Evolutionary conservation across 2,329 filamentous ascomycete genomes (phyloP), one percentile per base, ranked within the genome.

Genomic region (Lachnellula subtilissima): DNA sequence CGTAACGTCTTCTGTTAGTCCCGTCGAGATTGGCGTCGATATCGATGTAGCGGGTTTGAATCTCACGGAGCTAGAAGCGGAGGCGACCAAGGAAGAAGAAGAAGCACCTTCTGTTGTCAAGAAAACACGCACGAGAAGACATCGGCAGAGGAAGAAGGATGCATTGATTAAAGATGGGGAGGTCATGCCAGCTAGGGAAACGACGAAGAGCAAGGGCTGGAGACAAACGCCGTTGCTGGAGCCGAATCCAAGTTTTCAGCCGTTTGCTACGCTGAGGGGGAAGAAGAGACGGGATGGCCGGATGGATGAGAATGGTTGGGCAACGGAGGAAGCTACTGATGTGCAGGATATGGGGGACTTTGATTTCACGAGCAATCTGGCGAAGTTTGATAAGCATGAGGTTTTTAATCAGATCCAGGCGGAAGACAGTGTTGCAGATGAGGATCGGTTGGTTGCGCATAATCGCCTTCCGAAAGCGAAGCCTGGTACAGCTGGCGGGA

Each of bases 331-430:
- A 67, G 92, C 93, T 22, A 97, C 91, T 0, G 94, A 97, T 69
- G 89, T 94, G 22, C 89, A 93, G 73, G 93, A 95, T 69, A 83
- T 94, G 78, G 90, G 89, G 11, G 94, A 97, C 59, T 97, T 97
- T 65, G 93, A 97, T 71, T 97, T 97, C 67, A 86, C 89, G 65
- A 86, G 85, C 53, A 91, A 91, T 62, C 78, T 97, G 35, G 92
- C 90, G 48, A 96, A 96, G 68, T 97, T 97, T 66, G 92, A 97
- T 76, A 97, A 97, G 75, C 84, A 87, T 54, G 86, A 86, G 1
- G 84, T 97, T 8, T 99, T 99, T 69, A 88, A 93, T 62, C 87
- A 97, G 72, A 94, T 97, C 72, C 82, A 90, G 57, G 90, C 89
- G 63, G 90, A 95, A 55, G 93, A 97, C 65, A 86, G 84, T 32